These are phyloP conservation scores for Magnolia kwangsiensis DNA, from an alignment of 164 flowering plant genomes.

Conservation along the genomic window DNA sequence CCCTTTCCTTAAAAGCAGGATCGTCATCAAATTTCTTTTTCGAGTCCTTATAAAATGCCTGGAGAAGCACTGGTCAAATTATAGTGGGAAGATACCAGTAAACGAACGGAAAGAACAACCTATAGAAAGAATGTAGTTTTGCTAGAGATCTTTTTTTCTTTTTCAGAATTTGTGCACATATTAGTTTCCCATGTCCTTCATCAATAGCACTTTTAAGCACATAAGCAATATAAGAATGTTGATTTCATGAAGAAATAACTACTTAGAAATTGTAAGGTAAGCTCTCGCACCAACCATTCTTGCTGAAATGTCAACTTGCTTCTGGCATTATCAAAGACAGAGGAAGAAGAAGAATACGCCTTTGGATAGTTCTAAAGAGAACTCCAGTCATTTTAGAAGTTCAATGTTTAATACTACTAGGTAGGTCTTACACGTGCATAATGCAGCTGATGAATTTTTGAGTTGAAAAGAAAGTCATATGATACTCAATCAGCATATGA, in stretches of 20 bases:
- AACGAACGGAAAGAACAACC: constrained; percentile 6
- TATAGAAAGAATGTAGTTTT: not conserved
- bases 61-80: constrained; percentile 15
- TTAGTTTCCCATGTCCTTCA: not conserved
- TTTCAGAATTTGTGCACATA: not conserved
- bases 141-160: not conserved
- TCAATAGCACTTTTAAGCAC: not conserved
- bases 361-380: not conserved
- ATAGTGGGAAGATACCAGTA: not conserved
- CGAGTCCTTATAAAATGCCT: constrained; percentile 87
- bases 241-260: not conserved
- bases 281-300: not conserved
- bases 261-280: not conserved
- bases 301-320: not conserved
- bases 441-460: no score
- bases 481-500: no score
- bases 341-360: not conserved
- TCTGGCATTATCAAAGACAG: not conserved
- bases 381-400: not conserved
- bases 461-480: no score
- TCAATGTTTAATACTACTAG: not conserved
- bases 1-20: constrained; percentile 74
- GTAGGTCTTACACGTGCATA: no score
- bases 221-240: not conserved
- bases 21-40: constrained; percentile 82